A percentile compares a stretch with the other conserved stretches of the same genome.
These are phyloP conservation scores for Tetrapisispora namnaoensis DNA, from an alignment of 805 yeast species.

Conservation along the genomic window DNA sequence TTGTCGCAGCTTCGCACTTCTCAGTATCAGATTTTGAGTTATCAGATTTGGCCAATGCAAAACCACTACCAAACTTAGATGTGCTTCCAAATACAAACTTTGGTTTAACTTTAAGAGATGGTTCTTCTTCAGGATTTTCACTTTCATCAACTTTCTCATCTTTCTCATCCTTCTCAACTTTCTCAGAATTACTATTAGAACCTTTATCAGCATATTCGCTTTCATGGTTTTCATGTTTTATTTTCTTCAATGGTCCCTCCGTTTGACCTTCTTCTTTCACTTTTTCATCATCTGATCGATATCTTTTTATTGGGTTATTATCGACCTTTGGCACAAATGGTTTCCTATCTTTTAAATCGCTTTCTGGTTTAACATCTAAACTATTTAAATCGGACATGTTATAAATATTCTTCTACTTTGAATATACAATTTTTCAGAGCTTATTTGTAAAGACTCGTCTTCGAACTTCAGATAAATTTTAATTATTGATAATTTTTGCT, in stretches of 20 bases:
- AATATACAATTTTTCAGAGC: background rate
- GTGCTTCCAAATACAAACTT: constrained; percentile 49
- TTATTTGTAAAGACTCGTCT: no score
- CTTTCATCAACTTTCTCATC: background rate
- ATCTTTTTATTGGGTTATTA: background rate
- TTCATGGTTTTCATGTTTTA: background rate
- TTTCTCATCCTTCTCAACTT: background rate
- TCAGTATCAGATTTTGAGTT: constrained; percentile 2
- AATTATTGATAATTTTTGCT: no score
- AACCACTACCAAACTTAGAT: constrained; percentile 38
- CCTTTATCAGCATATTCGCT: background rate
- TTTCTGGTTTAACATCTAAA: background rate
- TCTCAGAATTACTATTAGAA: background rate
- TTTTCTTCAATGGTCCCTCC: background rate
- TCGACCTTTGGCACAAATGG: background rate
- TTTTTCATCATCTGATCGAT: background rate
- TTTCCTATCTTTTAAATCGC: background rate
- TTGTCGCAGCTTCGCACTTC: constrained; percentile 2
- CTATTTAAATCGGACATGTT: background rate
- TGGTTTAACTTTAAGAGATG: constrained; percentile 22
- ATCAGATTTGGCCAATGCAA: constrained; percentile 16
- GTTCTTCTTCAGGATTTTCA: background rate
- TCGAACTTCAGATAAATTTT: no score
- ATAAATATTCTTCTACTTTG: no score
- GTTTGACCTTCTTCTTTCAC: background rate